These are phyloP conservation scores for Myxozyma sirexii DNA, from an alignment of 805 yeast genomes.

Conservation along the genomic window DNA sequence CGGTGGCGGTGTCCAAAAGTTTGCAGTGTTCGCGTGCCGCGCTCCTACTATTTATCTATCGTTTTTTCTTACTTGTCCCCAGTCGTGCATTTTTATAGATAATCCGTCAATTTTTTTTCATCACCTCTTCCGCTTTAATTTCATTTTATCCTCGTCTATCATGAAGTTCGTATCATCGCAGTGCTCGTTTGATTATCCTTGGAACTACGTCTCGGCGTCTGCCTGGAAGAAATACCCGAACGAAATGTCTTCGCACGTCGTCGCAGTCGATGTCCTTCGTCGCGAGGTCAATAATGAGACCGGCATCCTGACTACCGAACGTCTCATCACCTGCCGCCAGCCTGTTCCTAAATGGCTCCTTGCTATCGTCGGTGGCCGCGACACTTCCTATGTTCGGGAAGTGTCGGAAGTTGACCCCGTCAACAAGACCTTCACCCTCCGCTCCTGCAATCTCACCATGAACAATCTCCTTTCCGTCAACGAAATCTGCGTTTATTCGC, in stretches of 20 bases:
- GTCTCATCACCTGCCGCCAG: slow-evolving; percentile 87
- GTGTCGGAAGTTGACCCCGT: slow-evolving; percentile 78
- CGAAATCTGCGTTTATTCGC: slow-evolving; percentile 82
- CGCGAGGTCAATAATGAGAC: slow-evolving; percentile 63
- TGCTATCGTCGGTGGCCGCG: slow-evolving; percentile 69
- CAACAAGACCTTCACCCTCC: slow-evolving; percentile 66
- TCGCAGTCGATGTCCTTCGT: slow-evolving; percentile 84
- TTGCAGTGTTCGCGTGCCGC: slow-evolving; percentile 8
- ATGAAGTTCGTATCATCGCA: slow-evolving; percentile 81
- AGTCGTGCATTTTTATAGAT: no score
- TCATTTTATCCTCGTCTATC: no score
- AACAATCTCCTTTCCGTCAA: slow-evolving; percentile 72
- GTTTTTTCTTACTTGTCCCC: neutral
- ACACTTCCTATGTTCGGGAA: slow-evolving; percentile 81
- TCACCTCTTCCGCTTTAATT: neutral
- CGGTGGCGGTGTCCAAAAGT: neutral
- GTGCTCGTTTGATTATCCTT: slow-evolving; percentile 76
- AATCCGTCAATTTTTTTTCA: no score
- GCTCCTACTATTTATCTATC: neutral
- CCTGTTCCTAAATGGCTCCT: slow-evolving; percentile 81
- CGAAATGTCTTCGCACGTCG: slow-evolving; percentile 86
- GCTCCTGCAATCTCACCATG: slow-evolving; percentile 87
- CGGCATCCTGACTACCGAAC: slow-evolving; percentile 70
- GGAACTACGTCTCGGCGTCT: slow-evolving; percentile 86
- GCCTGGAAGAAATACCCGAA: slow-evolving; percentile 99